phyloP scores from a whole-genome alignment of 1,284 basidiomycete species.

The Microbotryum violaceum region DNA sequence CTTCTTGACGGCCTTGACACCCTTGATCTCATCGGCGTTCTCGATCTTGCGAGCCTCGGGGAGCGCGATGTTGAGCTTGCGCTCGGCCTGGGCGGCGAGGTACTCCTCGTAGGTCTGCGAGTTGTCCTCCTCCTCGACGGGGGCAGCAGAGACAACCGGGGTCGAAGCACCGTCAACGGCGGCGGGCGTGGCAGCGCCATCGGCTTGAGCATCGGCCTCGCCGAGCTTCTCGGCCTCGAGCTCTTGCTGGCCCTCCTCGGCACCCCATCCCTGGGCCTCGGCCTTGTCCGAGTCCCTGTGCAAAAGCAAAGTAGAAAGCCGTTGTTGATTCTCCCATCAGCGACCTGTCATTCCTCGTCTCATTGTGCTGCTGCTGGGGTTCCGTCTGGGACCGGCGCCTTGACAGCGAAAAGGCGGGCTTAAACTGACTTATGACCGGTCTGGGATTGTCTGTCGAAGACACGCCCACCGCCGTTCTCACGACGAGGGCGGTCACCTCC shows the following conservation, averaged over 20 bases:
- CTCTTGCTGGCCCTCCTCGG: slow-evolving; percentile 31
- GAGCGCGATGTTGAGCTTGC: slow-evolving; percentile 24
- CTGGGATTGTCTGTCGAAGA: slow-evolving; percentile 31
- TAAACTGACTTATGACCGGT: slow-evolving; percentile 28
- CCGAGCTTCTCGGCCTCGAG: slow-evolving; percentile 29
- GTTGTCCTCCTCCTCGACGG: slow-evolving; percentile 35
- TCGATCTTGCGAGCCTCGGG: slow-evolving; percentile 35
- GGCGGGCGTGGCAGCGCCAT: slow-evolving; percentile 22
- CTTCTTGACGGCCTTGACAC: slow-evolving; percentile 25
- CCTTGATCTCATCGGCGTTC: slow-evolving; percentile 29
- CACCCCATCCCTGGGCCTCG: slow-evolving; percentile 30
- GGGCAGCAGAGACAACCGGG: slow-evolving; percentile 26
- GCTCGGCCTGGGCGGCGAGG: slow-evolving; percentile 33
- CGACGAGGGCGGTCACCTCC: slow-evolving; percentile 32
- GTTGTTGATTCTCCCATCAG: background rate
- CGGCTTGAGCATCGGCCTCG: slow-evolving; percentile 28
- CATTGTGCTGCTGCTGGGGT: background rate
- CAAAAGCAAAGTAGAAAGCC: background rate
- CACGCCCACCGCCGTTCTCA: slow-evolving; percentile 31
- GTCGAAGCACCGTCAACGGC: slow-evolving; percentile 18
- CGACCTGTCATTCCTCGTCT: background rate
- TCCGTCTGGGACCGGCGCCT: too few species aligned
- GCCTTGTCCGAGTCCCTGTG: slow-evolving; percentile 31
- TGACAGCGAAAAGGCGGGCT: background rate
- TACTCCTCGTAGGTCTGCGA: slow-evolving; percentile 38